These are phyloP conservation scores for Didymellaceae sp. DNA, from an alignment of 2,329 filamentous ascomycete genomes.

Conservation along the genomic window DNA sequence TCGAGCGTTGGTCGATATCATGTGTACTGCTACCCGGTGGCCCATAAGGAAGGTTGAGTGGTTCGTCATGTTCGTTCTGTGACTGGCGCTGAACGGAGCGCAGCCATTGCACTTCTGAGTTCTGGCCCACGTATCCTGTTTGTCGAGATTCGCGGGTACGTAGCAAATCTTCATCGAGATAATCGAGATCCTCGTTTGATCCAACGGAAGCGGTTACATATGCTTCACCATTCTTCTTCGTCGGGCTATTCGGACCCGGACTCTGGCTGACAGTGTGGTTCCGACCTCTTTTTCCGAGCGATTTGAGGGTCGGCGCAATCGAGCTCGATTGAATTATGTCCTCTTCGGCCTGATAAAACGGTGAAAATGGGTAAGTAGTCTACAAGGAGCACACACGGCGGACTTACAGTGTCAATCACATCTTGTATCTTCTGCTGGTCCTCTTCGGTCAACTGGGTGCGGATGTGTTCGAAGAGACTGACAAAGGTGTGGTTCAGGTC, in stretches of 20 bases:
- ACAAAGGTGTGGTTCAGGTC: slow-evolving; percentile 28
- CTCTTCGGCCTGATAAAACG: slow-evolving; percentile 24
- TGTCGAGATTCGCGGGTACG: slow-evolving; percentile 36
- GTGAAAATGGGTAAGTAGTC: background rate
- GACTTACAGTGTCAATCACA: slow-evolving; percentile 27
- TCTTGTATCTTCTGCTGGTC: slow-evolving; percentile 27
- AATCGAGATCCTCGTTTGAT: slow-evolving; percentile 41
- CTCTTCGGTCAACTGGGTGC: slow-evolving; percentile 17
- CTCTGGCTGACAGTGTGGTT: background rate
- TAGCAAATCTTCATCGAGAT: slow-evolving; percentile 40
- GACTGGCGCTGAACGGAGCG: slow-evolving; percentile 36
- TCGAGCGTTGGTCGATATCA: slow-evolving; percentile 19
- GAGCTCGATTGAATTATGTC: slow-evolving; percentile 20
- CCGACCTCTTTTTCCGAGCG: slow-evolving; percentile 27
- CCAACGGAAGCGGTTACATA: slow-evolving; percentile 30
- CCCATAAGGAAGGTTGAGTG: slow-evolving; percentile 24
- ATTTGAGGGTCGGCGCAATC: background rate
- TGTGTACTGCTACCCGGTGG: slow-evolving; percentile 23
- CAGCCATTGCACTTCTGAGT: slow-evolving; percentile 45
- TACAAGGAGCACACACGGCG: background rate
- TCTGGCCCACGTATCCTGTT: slow-evolving; percentile 44
- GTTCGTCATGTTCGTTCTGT: slow-evolving; percentile 13
- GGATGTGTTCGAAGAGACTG: slow-evolving; percentile 26
- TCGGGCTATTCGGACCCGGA: background rate
- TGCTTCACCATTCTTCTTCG: slow-evolving; percentile 24